A percentile compares a stretch with the other conserved stretches of the same genome.
Evolutionary conservation across 2,329 filamentous ascomycete species (phyloP).

Genomic region (Knoxdaviesia proteae): DNA sequence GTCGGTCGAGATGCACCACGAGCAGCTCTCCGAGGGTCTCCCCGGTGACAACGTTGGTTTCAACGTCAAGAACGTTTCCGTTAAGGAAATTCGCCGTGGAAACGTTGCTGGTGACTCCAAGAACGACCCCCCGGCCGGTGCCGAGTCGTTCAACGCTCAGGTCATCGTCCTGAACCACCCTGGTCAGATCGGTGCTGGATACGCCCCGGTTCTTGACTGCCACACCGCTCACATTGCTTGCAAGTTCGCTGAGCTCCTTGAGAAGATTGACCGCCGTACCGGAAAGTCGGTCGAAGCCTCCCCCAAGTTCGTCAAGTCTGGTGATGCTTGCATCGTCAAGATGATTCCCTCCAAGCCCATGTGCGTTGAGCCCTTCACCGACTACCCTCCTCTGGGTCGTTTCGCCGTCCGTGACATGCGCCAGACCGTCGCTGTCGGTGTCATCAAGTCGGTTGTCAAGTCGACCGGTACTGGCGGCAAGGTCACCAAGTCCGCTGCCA

Average conservation of each 20-base stretch:
- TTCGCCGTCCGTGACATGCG: constrained; percentile 99
- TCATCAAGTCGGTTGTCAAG: constrained; percentile 79
- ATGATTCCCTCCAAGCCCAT: constrained; percentile 99
- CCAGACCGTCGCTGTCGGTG: constrained; percentile 78
- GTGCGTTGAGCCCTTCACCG: constrained; percentile 99
- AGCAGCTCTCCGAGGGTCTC: constrained; percentile 85
- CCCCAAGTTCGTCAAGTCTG: constrained; percentile 99
- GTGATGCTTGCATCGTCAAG: constrained; percentile 99
- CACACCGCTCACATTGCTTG: constrained; percentile 99
- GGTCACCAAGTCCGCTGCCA: constrained; percentile 53
- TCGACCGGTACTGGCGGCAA: constrained; percentile 33
- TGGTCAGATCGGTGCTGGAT: constrained; percentile 96
- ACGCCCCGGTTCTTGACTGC: constrained; percentile 98
- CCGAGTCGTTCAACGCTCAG: constrained; percentile 95
- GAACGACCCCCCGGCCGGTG: constrained; percentile 85
- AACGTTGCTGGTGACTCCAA: constrained; percentile 99
- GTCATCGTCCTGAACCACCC: constrained; percentile 99
- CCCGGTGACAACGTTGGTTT: constrained; percentile 99
- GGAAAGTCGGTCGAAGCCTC: constrained; percentile 81
- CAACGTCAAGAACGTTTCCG: constrained; percentile 99
- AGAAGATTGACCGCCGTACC: constrained; percentile 99
- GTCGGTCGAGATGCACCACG: constrained; percentile 99
- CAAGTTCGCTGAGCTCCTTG: constrained; percentile 98
- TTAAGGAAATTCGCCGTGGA: constrained; percentile 99
- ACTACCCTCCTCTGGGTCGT: constrained; percentile 98